phyloP scores from a whole-genome alignment of 768 basidiomycete genomes.

The Lactarius sanguifluus region DNA sequence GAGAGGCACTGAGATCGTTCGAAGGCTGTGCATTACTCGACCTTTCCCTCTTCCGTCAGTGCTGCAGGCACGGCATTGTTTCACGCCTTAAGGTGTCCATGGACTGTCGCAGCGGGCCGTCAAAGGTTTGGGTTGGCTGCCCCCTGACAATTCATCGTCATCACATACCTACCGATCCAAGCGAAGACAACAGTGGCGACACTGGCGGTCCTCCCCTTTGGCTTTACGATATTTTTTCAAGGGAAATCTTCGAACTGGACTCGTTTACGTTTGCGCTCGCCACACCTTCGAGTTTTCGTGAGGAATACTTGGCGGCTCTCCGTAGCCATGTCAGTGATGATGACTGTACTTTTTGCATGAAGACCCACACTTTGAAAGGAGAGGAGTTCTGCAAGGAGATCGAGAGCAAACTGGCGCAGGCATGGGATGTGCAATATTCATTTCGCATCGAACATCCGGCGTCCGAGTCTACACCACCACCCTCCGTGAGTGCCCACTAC shows the following conservation, averaged over 20 bases:
- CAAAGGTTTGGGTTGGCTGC: constrained; percentile 9
- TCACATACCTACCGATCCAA: no score
- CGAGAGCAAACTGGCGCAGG: background rate
- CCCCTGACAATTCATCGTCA: no score
- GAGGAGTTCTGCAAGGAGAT: background rate
- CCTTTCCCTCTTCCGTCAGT: background rate
- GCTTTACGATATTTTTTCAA: background rate
- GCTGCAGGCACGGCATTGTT: background rate
- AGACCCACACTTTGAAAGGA: constrained; percentile 6
- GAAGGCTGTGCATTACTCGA: background rate
- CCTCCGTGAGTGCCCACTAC: background rate
- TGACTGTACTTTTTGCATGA: constrained; percentile 4
- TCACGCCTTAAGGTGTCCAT: background rate
- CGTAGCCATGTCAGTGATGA: background rate
- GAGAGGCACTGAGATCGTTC: constrained; percentile 26
- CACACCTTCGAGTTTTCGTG: background rate
- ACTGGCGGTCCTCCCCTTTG: background rate
- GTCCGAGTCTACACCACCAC: background rate
- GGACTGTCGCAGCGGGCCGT: background rate
- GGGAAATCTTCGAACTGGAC: background rate
- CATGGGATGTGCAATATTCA: background rate
- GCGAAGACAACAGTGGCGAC: background rate
- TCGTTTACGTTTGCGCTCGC: background rate
- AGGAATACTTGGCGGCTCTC: background rate
- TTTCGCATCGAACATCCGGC: background rate